These are phyloP conservation scores for Ophiosphaerella narmari DNA, from an alignment of 2,329 filamentous ascomycete genomes.

Conservation along the genomic window DNA sequence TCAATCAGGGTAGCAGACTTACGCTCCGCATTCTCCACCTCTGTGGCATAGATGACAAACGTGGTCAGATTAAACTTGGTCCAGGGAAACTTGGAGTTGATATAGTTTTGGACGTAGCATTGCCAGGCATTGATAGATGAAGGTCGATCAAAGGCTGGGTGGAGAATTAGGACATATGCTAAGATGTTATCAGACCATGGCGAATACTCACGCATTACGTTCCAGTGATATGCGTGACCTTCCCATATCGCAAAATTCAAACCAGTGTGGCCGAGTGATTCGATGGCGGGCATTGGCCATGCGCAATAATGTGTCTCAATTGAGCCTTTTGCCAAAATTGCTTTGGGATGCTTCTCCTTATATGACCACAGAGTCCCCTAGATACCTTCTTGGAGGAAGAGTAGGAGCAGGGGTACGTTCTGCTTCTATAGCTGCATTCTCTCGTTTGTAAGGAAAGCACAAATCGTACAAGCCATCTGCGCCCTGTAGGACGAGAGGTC, in stretches of 20 bases:
- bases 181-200: too few species aligned
- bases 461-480: conserved; percentile 29
- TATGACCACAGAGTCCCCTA: conserved; percentile 25
- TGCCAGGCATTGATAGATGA: conserved; percentile 37
- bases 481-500: conserved; percentile 27
- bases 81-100: conserved; percentile 36
- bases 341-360: conserved; percentile 23
- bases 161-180: not conserved
- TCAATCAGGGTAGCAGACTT: conserved; percentile 17
- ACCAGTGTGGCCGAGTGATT: conserved; percentile 22
- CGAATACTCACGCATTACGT: conserved; percentile 29
- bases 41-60: conserved; percentile 30
- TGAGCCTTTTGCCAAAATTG: conserved; percentile 33
- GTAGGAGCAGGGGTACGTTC: conserved; percentile 17
- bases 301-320: conserved; percentile 38
- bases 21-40: conserved; percentile 20
- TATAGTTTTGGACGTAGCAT: conserved; percentile 34
- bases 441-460: conserved; percentile 32
- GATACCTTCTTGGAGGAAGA: conserved; percentile 17
- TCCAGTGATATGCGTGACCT: conserved; percentile 38
- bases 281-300: conserved; percentile 36
- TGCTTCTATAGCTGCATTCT: conserved; percentile 5
- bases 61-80: conserved; percentile 35
- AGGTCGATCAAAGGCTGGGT: conserved; percentile 33
- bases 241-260: conserved; percentile 34